phyloP scores from a whole-genome alignment of 169 alveolate species.

The Eimeria maxima region DNA sequence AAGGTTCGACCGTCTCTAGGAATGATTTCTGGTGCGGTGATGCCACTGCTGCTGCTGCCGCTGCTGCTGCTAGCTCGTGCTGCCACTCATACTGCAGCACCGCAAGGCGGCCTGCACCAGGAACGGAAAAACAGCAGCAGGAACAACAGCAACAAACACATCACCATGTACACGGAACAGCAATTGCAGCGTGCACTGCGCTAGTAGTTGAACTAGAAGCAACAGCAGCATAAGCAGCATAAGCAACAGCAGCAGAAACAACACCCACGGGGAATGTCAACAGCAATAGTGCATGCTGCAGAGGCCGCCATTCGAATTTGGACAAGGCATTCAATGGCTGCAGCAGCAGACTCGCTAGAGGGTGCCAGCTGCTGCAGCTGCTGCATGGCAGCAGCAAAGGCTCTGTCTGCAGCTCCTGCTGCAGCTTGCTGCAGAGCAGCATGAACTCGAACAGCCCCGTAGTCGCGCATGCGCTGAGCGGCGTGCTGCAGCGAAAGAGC shows the following conservation, averaged over 20 bases:
- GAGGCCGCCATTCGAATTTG: background rate
- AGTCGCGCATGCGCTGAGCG: background rate
- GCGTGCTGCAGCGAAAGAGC: constrained; percentile 54
- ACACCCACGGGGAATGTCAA: background rate
- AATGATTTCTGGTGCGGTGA: constrained; percentile 2
- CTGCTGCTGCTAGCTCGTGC: constrained; percentile 26
- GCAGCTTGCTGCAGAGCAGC: constrained; percentile 57
- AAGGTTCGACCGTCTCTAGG: background rate
- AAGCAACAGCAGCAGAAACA: too few relatives aligned
- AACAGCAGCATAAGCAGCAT: constrained; percentile 15
- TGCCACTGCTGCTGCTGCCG: background rate
- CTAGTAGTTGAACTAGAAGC: background rate
- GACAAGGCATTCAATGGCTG: background rate
- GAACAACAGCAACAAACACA: background rate
- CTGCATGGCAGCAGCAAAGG: constrained; percentile 27
- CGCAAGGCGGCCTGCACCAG: constrained; percentile 17
- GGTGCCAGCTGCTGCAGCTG: background rate
- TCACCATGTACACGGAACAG: background rate
- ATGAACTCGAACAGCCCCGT: background rate
- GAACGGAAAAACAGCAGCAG: background rate
- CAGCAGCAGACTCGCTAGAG: background rate
- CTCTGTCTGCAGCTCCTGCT: constrained; percentile 25
- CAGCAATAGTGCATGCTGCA: constrained; percentile 26
- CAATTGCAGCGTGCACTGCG: background rate
- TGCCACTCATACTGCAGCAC: constrained; percentile 61